Evolutionary conservation across 345 rosid species (phyloP).

Genomic region (Acer yangbiense): DNA sequence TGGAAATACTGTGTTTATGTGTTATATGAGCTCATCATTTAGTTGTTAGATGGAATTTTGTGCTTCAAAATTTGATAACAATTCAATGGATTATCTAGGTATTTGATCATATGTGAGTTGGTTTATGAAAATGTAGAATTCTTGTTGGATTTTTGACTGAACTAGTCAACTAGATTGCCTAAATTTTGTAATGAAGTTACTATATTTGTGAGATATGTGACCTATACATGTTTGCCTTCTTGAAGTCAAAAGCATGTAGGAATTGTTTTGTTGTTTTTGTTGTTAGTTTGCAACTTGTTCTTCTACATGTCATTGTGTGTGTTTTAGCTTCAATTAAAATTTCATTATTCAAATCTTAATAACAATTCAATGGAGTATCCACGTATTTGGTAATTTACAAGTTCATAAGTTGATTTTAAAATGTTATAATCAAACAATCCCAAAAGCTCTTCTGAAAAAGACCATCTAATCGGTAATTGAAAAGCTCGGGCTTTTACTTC

Average conservation of each 20-base stretch:
- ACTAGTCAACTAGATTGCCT: neutral
- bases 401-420: neutral
- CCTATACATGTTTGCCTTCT: too few relatives aligned
- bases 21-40: neutral
- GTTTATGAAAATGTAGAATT: neutral
- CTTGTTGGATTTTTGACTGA: neutral
- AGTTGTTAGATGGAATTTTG: neutral
- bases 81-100: neutral
- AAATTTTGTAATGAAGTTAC: too few relatives aligned
- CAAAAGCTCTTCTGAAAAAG: too few relatives aligned
- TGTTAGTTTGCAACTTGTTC: too few relatives aligned
- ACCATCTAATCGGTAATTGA: too few relatives aligned
- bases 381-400: neutral
- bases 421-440: too few relatives aligned
- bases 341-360: neutral
- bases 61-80: neutral
- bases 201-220: too few relatives aligned
- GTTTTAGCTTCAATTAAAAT: too few relatives aligned
- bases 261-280: neutral
- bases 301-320: too few relatives aligned
- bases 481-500: too few relatives aligned
- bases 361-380: neutral
- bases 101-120: conserved; percentile 1
- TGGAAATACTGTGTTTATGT: neutral
- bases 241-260: neutral